These are phyloP conservation scores for Euphorbia pulcherrima DNA, from an alignment of 345 rosid genomes.

Conservation along the genomic window DNA sequence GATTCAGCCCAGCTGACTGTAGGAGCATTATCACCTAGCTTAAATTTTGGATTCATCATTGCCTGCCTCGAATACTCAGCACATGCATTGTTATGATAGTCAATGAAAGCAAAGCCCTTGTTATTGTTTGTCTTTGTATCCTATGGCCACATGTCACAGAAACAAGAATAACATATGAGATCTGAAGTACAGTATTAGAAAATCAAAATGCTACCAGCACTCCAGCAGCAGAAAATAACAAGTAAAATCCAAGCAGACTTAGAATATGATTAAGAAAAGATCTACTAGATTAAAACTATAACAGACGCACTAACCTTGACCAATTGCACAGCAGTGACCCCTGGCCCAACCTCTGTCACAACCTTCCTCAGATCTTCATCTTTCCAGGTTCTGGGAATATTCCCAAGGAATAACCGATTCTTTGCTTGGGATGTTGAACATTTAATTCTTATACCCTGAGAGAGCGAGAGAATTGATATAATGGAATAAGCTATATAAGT, in stretches of 20 bases:
- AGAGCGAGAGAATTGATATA: constrained; percentile 12
- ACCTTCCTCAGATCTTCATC: constrained; percentile 66
- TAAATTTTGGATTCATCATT: constrained; percentile 72
- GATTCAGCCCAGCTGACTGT: constrained; percentile 98
- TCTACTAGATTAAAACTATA: neutral
- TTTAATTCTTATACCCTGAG: constrained; percentile 70
- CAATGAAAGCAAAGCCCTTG: constrained; percentile 86
- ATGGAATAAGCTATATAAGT: constrained; percentile 12
- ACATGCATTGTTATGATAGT: constrained; percentile 84
- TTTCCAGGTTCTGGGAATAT: constrained; percentile 73
- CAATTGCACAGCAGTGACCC: constrained; percentile 62
- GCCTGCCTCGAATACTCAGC: constrained; percentile 87
- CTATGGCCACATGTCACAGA: constrained; percentile 35
- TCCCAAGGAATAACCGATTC: constrained; percentile 77
- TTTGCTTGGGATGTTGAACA: constrained; percentile 86
- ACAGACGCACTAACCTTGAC: constrained; percentile 57
- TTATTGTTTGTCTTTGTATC: constrained; percentile 67
- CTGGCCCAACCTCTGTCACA: constrained; percentile 70
- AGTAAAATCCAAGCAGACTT: neutral
- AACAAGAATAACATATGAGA: constrained; percentile 1
- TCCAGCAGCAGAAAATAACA: neutral
- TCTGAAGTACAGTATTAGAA: neutral
- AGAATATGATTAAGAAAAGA: neutral
- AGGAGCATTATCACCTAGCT: constrained; percentile 81
- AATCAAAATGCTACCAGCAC: neutral